Base-by-base conservation (phyloP, 257 asterid genomes). In the Solanum arcanum region DNA sequence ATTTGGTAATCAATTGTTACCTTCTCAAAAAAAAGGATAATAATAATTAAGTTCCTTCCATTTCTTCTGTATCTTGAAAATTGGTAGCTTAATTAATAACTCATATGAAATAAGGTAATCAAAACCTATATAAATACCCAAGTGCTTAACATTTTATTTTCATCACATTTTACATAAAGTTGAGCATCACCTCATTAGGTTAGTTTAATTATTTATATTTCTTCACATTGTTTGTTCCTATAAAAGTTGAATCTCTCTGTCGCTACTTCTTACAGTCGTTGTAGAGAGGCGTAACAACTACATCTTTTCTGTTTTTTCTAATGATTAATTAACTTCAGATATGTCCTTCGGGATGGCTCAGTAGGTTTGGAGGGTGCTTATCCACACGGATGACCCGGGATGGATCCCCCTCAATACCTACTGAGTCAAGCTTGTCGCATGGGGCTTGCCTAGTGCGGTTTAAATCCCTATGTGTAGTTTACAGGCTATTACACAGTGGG, bases 381-480 rank as follows among this genome's bases (percentile, higher is more conserved):
- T 37, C 39, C 39, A 37, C 39, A 37, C 7, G 39, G 39, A 37
- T 37, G 7, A 37, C 39, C 39, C 39, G 39, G 39, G 39, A 37
- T 37, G 1, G 39, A 6, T 37, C 39, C 39, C 39, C 39, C 39
- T 37, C 39, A 37, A 37, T 37, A 37, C 39, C 39, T 37, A 37
- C 7, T 37, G 2, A 37, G 39, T 37, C 39, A 2, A 37, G 39
- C 39, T 37, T 37, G 39, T 37, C 39, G 39, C 39, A 37, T 37
- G 7, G 7, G 39, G 39, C 39, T 39, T 39, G 42, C 42, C 42
- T 39, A 39, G 42, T 39, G 42, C 3, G 42, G 1, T 7, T 39
- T 7, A 39, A 7, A 39, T 39, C 42, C 3, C 3, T 3, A 0
- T 7, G 9, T 39, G 10, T 39, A 8, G 11, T 0, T 39, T 39